These are phyloP conservation scores for Moringa oleifera DNA, from an alignment of 345 rosid species.

Conservation along the genomic window DNA sequence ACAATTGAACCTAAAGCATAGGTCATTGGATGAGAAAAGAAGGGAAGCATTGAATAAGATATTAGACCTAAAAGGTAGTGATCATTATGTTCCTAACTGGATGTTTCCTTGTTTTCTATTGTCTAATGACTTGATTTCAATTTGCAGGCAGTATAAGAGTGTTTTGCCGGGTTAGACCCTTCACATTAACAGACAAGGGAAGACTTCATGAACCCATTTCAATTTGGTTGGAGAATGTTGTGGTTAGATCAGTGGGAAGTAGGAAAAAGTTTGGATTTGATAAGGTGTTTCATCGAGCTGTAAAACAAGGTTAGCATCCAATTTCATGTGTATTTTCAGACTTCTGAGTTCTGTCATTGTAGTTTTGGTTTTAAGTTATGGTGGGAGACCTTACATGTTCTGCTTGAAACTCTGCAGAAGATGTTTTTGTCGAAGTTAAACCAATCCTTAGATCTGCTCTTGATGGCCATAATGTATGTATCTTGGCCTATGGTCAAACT, in stretches of 20 bases:
- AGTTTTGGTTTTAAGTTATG: conserved; percentile 15
- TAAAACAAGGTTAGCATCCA: conserved; percentile 65
- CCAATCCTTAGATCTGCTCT: conserved; percentile 85
- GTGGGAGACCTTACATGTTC: conserved; percentile 27
- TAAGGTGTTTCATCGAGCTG: conserved; percentile 57
- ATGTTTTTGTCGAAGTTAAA: conserved; percentile 69
- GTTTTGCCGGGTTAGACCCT: conserved; percentile 77
- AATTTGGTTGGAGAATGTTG: conserved; percentile 37
- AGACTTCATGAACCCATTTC: conserved; percentile 43
- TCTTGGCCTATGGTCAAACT: conserved; percentile 94
- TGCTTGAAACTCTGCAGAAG: conserved; percentile 57
- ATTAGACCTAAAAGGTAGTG: conserved; percentile 71
- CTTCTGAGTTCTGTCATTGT: neutral
- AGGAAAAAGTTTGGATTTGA: conserved; percentile 72
- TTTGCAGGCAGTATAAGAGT: conserved; percentile 79
- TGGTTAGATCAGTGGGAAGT: conserved; percentile 45
- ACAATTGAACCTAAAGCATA: conserved; percentile 49
- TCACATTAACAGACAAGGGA: conserved; percentile 36
- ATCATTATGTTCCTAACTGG: conserved; percentile 2
- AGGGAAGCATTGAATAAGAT: conserved; percentile 58
- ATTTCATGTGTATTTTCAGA: conserved; percentile 7
- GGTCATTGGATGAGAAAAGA: conserved; percentile 55
- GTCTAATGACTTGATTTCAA: conserved; percentile 9
- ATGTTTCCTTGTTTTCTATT: conserved; percentile 5
- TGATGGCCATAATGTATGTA: conserved; percentile 83